These are phyloP conservation scores for Solanum ossicruentum DNA, from an alignment of 257 asterid species.

Conservation along the genomic window DNA sequence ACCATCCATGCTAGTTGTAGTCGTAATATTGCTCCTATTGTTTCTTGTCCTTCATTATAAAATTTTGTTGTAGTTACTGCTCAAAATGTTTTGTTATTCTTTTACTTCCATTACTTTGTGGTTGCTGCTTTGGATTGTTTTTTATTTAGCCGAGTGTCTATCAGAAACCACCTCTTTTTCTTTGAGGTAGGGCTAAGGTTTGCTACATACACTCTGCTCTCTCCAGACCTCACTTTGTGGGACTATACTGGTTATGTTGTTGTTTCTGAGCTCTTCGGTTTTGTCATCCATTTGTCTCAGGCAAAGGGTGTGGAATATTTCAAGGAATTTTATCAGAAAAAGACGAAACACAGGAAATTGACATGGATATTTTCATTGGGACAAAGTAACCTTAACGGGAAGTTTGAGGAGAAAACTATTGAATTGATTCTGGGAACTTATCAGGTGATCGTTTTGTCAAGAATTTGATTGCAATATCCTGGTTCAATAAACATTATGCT, in stretches of 20 bases:
- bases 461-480: background rate
- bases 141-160: background rate
- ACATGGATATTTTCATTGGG: constrained; percentile 50
- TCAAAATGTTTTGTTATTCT: background rate
- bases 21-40: background rate
- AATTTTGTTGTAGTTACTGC: background rate
- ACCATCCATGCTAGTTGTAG: background rate
- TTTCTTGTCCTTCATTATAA: background rate
- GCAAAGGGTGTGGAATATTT: constrained; percentile 42
- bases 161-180: background rate
- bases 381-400: constrained; percentile 30
- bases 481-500: background rate
- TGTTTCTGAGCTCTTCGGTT: background rate
- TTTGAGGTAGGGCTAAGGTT: background rate
- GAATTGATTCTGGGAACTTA: constrained; percentile 37
- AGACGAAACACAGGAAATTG: constrained; percentile 30
- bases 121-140: background rate
- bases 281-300: constrained; percentile 11
- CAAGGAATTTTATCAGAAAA: constrained; percentile 30
- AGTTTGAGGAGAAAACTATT: constrained; percentile 28
- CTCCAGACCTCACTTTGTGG: background rate
- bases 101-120: background rate
- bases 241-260: background rate
- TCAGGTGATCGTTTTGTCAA: constrained; percentile 18
- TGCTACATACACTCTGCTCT: background rate